Conservation (phyloP, 1,284 basidiomycete species). For the Mycena sp. region DNA sequence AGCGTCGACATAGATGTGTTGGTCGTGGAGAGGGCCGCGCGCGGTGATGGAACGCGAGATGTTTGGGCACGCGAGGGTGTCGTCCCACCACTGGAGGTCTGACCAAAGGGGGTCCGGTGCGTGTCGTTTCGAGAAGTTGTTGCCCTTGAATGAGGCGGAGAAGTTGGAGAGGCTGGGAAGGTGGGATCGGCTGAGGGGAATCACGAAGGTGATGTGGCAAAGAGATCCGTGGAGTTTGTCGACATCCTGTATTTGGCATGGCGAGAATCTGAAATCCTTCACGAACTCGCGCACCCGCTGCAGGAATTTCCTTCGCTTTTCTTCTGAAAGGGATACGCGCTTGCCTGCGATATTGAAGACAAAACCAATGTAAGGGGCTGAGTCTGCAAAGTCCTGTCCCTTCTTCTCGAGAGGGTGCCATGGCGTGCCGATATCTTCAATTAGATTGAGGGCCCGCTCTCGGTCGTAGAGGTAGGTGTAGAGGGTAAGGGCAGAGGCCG, state of each 20-base stretch:
- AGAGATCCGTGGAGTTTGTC: neutral
- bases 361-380: neutral
- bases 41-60: conserved; percentile 1
- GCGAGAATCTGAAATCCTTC: neutral
- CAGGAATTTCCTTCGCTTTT: neutral
- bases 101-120: no score
- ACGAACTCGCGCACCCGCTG: neutral
- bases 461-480: conserved; percentile 16
- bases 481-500: no score
- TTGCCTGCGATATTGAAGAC: neutral
- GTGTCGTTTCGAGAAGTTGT: no score
- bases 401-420: neutral
- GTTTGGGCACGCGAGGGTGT: neutral
- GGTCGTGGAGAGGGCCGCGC: conserved; percentile 29
- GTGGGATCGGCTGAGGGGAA: neutral
- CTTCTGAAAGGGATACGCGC: neutral
- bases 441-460: neutral
- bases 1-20: conserved; percentile 28
- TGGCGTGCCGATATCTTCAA: neutral
- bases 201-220: conserved; percentile 3
- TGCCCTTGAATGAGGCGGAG: no score
- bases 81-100: no score
- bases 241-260: neutral
- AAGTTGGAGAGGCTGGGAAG: no score
- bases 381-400: neutral